phyloP scores from a whole-genome alignment of 352 stramenopile species.

The Albugo laibachii region DNA sequence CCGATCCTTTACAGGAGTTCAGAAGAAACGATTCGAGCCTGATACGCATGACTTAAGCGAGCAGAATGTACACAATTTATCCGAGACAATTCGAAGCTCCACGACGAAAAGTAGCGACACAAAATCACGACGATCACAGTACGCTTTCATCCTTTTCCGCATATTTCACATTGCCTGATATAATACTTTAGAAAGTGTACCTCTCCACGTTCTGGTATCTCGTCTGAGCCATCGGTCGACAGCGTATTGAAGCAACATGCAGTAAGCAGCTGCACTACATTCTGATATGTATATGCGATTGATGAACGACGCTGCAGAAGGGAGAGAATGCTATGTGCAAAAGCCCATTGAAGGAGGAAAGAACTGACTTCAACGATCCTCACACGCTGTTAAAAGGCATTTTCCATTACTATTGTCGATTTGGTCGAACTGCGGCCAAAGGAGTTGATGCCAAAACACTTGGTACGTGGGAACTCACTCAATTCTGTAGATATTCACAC shows the following conservation, averaged over 20 bases:
- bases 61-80: slow-evolving; percentile 27
- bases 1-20: slow-evolving; percentile 43
- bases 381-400: slow-evolving; percentile 60
- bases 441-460: slow-evolving; percentile 43
- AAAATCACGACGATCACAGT: slow-evolving; percentile 23
- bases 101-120: slow-evolving; percentile 26
- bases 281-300: too few relatives aligned
- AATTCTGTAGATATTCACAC: slow-evolving; percentile 1
- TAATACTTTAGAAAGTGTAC: too few relatives aligned
- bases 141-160: slow-evolving; percentile 1
- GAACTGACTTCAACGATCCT: slow-evolving; percentile 43
- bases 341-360: not conserved
- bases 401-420: slow-evolving; percentile 77
- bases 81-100: slow-evolving; percentile 29
- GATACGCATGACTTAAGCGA: slow-evolving; percentile 26
- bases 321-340: not conserved
- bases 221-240: too few relatives aligned
- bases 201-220: too few relatives aligned
- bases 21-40: slow-evolving; percentile 35
- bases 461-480: slow-evolving; percentile 12
- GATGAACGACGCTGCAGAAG: too few relatives aligned
- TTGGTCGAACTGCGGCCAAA: slow-evolving; percentile 46
- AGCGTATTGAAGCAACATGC: too few relatives aligned
- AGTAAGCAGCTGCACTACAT: too few relatives aligned
- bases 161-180: too few relatives aligned